These are phyloP conservation scores for Calonectria hongkongensis DNA, from an alignment of 2,329 filamentous ascomycete species.

Conservation along the genomic window DNA sequence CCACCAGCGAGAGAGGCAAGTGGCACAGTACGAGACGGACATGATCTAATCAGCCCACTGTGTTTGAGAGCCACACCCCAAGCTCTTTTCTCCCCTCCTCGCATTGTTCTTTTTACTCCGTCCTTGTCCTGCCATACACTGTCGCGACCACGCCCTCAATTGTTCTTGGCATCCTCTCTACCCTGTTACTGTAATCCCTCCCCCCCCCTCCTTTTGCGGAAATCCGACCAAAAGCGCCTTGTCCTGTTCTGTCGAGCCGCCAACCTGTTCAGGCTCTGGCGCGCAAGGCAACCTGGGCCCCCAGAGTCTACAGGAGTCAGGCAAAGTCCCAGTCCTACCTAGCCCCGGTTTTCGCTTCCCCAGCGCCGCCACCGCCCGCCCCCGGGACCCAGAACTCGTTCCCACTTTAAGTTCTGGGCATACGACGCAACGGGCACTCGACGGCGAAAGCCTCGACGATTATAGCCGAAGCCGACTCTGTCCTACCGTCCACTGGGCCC, in stretches of 20 bases:
- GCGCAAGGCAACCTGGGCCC: not conserved
- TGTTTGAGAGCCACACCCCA: conserved; percentile 15
- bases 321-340: conserved; percentile 11
- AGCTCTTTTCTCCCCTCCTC: not conserved
- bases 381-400: conserved; percentile 29
- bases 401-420: conserved; percentile 27
- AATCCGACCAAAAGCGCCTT: not conserved
- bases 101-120: not conserved
- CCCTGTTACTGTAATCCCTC: not conserved
- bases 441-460: conserved; percentile 33
- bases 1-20: not conserved
- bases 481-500: conserved; percentile 25
- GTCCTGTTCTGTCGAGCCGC: conserved; percentile 1
- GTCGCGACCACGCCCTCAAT: not conserved
- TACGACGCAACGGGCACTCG: conserved; percentile 20
- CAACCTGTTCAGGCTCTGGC: conserved; percentile 13
- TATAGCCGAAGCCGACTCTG: conserved; percentile 33
- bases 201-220: not conserved
- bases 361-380: conserved; percentile 31
- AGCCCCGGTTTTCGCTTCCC: conserved; percentile 37
- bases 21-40: not conserved
- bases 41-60: conserved; percentile 9
- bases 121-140: not conserved
- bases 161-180: not conserved
- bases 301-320: conserved; percentile 15